Evolutionary conservation across 495 filamentous ascomycete species (phyloP), one percentile per base, ranked within the genome.

Genomic region (Aspergillus saccharolyticus): DNA sequence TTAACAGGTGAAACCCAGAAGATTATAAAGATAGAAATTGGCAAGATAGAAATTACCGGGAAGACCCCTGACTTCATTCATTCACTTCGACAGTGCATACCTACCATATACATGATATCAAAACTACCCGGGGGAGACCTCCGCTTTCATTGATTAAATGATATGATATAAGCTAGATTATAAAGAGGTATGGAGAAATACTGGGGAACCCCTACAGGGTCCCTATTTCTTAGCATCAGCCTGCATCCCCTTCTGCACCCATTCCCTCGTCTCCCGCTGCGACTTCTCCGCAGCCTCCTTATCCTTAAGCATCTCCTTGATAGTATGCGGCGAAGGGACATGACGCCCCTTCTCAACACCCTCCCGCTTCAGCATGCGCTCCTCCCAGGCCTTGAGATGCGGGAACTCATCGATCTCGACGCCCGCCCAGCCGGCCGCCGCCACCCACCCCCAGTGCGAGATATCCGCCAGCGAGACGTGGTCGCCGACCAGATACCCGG

Each of bases 381-480:
- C 78, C 55, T 89, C 76, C 93, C 92, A 96, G 18, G 78, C 80
- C 53, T 89, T 84, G 63, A 97, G 56, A 45, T 82, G 65, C 2
- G 90, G 89, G 66, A 94, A 96, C 61, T 93, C 86, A 2, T 86
- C 76, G 50, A 95, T 82, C 24, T 88, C 81, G 7, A 96, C 63
- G 10, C 89, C 90, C 1, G 88, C 80, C 85, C 86, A 92, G 39
- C 79, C 85, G 33, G 77, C 74, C 6, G 73, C 56, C 17, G 78
- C 71, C 6, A 90, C 75, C 89, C 90, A 96, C 9, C 89, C 87
- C 82, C 84, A 93, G 64, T 83, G 83, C 44, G 90, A 77, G 49
- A 96, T 86, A 69, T 97, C 91, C 0, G 91, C 92, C 56, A 94
- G 90, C 17, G 90, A 91, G 61, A 83, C 80, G 57, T 84, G 85